Conservation (phyloP, 768 basidiomycete species). For the Rhodocollybia butyracea region DNA sequence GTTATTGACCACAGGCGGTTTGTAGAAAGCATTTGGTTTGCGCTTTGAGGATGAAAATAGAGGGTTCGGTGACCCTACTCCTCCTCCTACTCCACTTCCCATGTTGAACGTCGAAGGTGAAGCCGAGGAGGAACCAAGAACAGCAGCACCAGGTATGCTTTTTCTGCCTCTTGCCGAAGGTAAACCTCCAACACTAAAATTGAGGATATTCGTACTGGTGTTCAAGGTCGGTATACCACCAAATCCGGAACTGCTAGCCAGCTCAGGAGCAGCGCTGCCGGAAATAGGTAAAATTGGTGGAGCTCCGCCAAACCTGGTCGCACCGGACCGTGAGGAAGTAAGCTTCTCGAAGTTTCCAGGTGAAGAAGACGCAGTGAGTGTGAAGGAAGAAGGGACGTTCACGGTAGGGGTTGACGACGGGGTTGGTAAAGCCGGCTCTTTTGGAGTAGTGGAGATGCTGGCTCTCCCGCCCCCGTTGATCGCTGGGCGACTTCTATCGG, state of each 20-base stretch:
- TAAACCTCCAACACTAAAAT: constrained; percentile 8
- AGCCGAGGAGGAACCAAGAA: too few species aligned
- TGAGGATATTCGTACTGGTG: background rate
- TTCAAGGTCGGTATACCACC: background rate
- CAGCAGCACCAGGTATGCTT: background rate
- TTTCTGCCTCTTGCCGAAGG: constrained; percentile 10
- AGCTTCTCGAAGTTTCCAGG: background rate
- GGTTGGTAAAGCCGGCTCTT: background rate
- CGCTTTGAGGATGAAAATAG: constrained; percentile 50
- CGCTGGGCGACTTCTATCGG: constrained; percentile 24
- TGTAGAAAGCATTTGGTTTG: constrained; percentile 65
- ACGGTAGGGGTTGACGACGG: background rate
- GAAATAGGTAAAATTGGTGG: background rate
- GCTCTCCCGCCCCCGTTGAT: constrained; percentile 18
- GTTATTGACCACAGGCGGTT: constrained; percentile 35
- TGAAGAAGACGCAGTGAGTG: background rate
- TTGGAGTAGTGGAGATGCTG: background rate
- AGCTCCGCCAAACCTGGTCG: constrained; percentile 4
- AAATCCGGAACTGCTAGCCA: background rate
- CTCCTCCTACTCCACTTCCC: too few species aligned
- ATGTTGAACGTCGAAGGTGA: too few species aligned
- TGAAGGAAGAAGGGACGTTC: constrained; percentile 2
- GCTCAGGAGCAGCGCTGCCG: background rate
- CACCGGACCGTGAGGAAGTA: background rate
- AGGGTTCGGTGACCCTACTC: constrained; percentile 15